Evolutionary conservation across 768 basidiomycete species (phyloP).

Genomic region (Multifurca ochricompacta): DNA sequence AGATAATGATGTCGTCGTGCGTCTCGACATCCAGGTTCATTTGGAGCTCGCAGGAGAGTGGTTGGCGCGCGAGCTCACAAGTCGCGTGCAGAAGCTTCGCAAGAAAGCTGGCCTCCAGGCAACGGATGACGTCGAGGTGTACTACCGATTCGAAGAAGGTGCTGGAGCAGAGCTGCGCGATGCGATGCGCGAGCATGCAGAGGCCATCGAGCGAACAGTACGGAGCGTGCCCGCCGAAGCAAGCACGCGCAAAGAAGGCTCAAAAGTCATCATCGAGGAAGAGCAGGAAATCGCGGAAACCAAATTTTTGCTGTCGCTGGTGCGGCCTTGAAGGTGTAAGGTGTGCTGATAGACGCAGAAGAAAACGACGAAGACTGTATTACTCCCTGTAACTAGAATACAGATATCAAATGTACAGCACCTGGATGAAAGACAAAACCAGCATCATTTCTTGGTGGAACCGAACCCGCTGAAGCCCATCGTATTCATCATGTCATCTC

Average conservation of each 20-base stretch:
- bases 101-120: constrained; percentile 95
- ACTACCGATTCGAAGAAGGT: constrained; percentile 71
- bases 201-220: constrained; percentile 65
- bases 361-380: constrained; percentile 22
- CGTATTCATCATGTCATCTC: constrained; percentile 64
- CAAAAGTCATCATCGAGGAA: constrained; percentile 63
- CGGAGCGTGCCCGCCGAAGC: constrained; percentile 61
- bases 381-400: constrained; percentile 28
- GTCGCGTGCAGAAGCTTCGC: constrained; percentile 88
- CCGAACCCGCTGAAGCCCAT: constrained; percentile 96
- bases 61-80: constrained; percentile 82
- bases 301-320: constrained; percentile 67
- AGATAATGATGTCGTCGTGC: constrained; percentile 90
- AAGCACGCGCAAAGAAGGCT: constrained; percentile 41
- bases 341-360: neutral
- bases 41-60: constrained; percentile 83
- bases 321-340: constrained; percentile 35
- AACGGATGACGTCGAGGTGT: constrained; percentile 88
- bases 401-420: constrained; percentile 17
- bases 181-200: constrained; percentile 59
- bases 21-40: constrained; percentile 85
- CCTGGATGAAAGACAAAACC: neutral
- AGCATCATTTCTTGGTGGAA: constrained; percentile 62
- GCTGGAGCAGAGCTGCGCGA: constrained; percentile 52
- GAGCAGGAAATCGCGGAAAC: constrained; percentile 80